A percentile compares a stretch with the other conserved stretches of the same genome.
phyloP scores from a whole-genome alignment of 148 eudicot species.

The Amaranthus cruentus region DNA sequence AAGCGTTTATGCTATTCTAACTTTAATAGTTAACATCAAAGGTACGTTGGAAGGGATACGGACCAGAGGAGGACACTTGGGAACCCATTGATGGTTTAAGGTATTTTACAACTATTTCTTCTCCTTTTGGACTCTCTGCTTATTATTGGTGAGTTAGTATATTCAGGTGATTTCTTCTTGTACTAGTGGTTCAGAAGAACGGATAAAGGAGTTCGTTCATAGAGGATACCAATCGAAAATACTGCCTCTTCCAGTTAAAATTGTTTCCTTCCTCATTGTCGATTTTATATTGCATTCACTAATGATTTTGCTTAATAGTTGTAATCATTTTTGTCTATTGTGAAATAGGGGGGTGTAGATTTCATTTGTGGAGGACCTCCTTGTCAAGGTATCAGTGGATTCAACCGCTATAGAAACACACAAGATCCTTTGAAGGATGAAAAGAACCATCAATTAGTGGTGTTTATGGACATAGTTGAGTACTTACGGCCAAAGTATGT shows the following conservation, averaged over 20 bases:
- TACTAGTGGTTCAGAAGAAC: conserved; percentile 10
- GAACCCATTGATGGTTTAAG: conserved; percentile 20
- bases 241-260: conserved; percentile 18
- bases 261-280: not conserved
- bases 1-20: no score
- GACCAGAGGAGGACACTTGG: conserved; percentile 22
- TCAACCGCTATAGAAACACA: conserved; percentile 16
- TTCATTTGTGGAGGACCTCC: conserved; percentile 28
- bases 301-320: no score
- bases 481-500: conserved; percentile 12
- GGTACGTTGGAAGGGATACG: conserved; percentile 26
- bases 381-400: conserved; percentile 26
- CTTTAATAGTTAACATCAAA: not conserved
- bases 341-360: conserved; percentile 19
- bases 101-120: conserved; percentile 2
- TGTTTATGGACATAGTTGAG: conserved; percentile 24
- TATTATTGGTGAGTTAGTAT: not conserved
- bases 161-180: not conserved
- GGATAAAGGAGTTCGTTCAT: conserved; percentile 19
- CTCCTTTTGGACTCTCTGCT: not conserved
- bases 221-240: conserved; percentile 15
- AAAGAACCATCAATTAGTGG: conserved; percentile 18
- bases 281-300: not conserved
- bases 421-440: conserved; percentile 9
- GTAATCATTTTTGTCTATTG: no score